Percentiles rank a stretch among this genome's conserved stretches.
Conservation (phyloP, 2,329 filamentous ascomycete genomes). For the Sclerotinia subarctica region DNA sequence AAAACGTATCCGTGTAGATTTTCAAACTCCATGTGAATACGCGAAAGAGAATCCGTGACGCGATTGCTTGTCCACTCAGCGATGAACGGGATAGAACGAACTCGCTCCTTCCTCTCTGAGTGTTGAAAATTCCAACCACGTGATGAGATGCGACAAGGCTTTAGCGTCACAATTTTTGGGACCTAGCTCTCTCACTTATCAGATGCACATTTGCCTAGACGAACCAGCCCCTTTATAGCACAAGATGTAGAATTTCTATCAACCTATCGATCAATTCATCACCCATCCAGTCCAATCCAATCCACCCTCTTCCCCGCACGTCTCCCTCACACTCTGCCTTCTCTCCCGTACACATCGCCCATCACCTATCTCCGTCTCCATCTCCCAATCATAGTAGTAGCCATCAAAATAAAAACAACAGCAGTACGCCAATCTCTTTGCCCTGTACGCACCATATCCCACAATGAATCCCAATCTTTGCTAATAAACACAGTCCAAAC, state of each 20-base stretch:
- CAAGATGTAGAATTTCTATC: conserved; percentile 12
- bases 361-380: not conserved
- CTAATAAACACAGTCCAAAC: conserved; percentile 8
- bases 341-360: not conserved
- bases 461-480: conserved; percentile 5
- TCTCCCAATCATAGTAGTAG: not conserved
- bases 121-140: not conserved
- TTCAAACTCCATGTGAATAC: not conserved
- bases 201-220: not conserved
- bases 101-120: not conserved
- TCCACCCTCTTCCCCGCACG: not conserved
- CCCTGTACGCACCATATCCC: conserved; percentile 6
- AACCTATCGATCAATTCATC: not conserved
- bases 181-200: not conserved
- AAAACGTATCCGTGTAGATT: not conserved
- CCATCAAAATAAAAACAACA: not conserved
- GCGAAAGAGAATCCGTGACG: not conserved
- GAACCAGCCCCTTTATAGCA: not conserved
- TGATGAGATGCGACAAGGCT: not conserved
- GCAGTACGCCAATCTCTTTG: conserved; percentile 9
- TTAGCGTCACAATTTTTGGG: not conserved
- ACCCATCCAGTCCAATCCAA: not conserved
- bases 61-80: not conserved
- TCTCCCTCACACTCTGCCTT: not conserved
- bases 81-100: not conserved